These are phyloP conservation scores for Backusella australiensis DNA, from an alignment of 192 early-diverging fungal genomes.

Conservation along the genomic window DNA sequence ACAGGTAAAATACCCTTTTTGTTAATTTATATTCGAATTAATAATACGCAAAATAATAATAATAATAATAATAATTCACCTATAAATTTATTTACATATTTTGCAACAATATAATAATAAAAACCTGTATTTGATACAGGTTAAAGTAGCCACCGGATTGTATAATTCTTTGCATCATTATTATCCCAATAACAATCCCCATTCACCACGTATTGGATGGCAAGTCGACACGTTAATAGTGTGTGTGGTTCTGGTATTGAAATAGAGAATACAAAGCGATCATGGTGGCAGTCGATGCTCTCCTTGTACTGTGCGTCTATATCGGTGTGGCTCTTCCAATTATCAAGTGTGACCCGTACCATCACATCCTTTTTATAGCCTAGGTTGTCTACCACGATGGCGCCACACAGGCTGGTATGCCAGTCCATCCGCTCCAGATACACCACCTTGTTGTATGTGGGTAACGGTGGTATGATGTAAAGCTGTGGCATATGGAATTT, in stretches of 20 bases:
- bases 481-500: background rate
- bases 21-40: no score
- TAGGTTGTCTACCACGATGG: background rate
- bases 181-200: background rate
- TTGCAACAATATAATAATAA: background rate
- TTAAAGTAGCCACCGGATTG: background rate
- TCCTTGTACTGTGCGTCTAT: background rate
- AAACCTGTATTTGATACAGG: background rate
- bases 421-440: background rate
- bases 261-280: background rate
- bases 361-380: background rate
- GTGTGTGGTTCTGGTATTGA: background rate
- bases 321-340: background rate
- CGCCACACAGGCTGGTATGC: background rate
- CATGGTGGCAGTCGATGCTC: background rate
- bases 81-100: no score
- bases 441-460: background rate
- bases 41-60: no score
- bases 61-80: no score
- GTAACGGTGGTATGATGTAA: background rate
- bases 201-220: background rate
- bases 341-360: background rate
- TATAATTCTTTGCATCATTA: background rate
- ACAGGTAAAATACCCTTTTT: background rate
- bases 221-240: background rate